Evolutionary conservation across 2,329 filamentous ascomycete genomes (phyloP), one percentile per base, ranked within the genome.

Genomic region (Colletotrichum salicis): DNA sequence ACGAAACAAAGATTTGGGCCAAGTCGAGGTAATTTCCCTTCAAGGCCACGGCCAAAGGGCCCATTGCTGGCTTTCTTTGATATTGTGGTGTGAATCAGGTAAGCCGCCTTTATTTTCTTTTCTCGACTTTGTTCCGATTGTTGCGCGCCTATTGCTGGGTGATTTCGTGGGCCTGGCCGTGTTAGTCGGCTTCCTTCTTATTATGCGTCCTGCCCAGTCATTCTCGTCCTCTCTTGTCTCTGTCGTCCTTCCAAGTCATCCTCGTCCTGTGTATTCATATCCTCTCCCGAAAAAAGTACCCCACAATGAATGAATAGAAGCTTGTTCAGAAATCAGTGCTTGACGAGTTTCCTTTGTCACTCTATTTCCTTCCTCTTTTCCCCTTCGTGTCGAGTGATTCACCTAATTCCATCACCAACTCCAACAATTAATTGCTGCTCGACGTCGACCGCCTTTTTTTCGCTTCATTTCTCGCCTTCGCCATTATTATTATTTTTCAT

Each of bases 341-440:
- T 61, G 73, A 66, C 71, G 67, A 68, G 45, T 74, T 74, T 74
- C 71, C 65, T 74, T 74, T 74, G 73, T 74, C 72, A 52, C 52
- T 64, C 67, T 35, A 64, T 65, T 73, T 15, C 52, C 54, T 56
- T 19, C 41, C 24, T 27, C 24, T 27, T 27, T 27, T 27, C 13
- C 19, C 64, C 70, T 37, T 13, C 56, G 54, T 59, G 41, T 63
- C 56, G 51, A 60, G 66, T 63, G 67, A 62, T 66, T 72, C 70
- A 69, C 61, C 64, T 64, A 73, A 65, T 72, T 52, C 45, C 54
- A 59, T 35, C 72, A 59, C 35, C 60, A 52, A 29, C 55, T 41
- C 45, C 56, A 24, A 55, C 65, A 11, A 35, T 31, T 64, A 72
- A 72, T 70, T 45, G 31, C 8, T 70, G 8, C 60, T 57, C 55